Conservation (phyloP, 441 rosid species). For the Mallotus repandus region DNA sequence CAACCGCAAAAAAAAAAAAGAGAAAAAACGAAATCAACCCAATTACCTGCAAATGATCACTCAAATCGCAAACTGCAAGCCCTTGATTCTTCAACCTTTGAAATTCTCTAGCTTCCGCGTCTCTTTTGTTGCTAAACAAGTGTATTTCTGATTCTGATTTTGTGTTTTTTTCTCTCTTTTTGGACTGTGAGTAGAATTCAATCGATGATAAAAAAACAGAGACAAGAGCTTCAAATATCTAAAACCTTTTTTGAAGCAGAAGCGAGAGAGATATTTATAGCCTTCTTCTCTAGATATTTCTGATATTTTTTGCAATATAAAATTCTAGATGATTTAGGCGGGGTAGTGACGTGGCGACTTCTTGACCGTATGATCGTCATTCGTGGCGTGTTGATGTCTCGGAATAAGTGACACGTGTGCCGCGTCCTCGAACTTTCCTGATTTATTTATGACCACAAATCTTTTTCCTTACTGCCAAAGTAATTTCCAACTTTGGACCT, state of each 20-base stretch:
- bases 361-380: background rate
- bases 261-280: conserved; percentile 35
- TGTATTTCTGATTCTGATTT: background rate
- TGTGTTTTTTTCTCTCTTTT: no score
- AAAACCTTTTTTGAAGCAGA: accelerated
- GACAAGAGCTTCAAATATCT: no score
- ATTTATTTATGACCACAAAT: background rate
- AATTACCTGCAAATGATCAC: conserved; percentile 21
- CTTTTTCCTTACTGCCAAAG: background rate
- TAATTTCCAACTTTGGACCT: background rate
- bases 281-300: conserved; percentile 52
- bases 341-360: conserved; percentile 33
- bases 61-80: background rate
- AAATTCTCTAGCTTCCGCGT: background rate
- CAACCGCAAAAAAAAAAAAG: background rate
- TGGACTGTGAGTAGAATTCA: background rate
- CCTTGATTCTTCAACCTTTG: background rate
- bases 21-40: background rate
- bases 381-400: conserved; percentile 20
- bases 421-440: conserved; percentile 31
- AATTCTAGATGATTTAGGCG: no score
- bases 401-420: conserved; percentile 3
- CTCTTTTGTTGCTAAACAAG: background rate
- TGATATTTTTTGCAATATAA: background rate
- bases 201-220: no score